These are phyloP conservation scores for Beauveria medogensis DNA, from an alignment of 2,329 filamentous ascomycete genomes.

Conservation along the genomic window DNA sequence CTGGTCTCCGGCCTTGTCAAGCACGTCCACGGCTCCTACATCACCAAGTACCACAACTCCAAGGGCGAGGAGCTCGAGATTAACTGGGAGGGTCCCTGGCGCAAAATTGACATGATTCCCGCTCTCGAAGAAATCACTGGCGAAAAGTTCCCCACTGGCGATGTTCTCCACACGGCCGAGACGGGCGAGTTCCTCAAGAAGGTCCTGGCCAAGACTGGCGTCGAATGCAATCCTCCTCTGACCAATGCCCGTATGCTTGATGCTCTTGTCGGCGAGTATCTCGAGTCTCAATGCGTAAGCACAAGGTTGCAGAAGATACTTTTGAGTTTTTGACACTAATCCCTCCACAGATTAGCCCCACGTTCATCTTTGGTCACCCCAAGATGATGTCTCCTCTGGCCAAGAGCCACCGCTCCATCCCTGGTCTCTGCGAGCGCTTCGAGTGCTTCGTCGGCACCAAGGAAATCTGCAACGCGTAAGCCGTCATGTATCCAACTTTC, in stretches of 20 bases:
- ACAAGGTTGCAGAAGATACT: not conserved
- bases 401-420: slow-evolving; percentile 79
- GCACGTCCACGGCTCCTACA: slow-evolving; percentile 75
- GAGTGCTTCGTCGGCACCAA: slow-evolving; percentile 74
- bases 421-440: slow-evolving; percentile 90
- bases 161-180: slow-evolving; percentile 83
- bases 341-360: slow-evolving; percentile 60
- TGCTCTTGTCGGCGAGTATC: slow-evolving; percentile 87
- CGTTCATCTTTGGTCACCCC: slow-evolving; percentile 55
- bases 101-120: slow-evolving; percentile 84
- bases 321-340: not conserved
- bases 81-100: slow-evolving; percentile 96
- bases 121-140: slow-evolving; percentile 78
- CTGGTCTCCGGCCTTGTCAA: slow-evolving; percentile 86
- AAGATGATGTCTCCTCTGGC: slow-evolving; percentile 78
- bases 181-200: slow-evolving; percentile 80
- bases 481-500: not conserved
- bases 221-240: slow-evolving; percentile 82
- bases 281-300: slow-evolving; percentile 72
- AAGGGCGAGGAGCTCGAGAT: slow-evolving; percentile 79
- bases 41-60: slow-evolving; percentile 80
- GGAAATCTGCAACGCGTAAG: slow-evolving; percentile 81
- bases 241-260: slow-evolving; percentile 97
- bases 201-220: slow-evolving; percentile 79
- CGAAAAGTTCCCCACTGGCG: slow-evolving; percentile 86